phyloP scores from a whole-genome alignment of 306 rosid genomes.

The Quillaja saponaria region DNA sequence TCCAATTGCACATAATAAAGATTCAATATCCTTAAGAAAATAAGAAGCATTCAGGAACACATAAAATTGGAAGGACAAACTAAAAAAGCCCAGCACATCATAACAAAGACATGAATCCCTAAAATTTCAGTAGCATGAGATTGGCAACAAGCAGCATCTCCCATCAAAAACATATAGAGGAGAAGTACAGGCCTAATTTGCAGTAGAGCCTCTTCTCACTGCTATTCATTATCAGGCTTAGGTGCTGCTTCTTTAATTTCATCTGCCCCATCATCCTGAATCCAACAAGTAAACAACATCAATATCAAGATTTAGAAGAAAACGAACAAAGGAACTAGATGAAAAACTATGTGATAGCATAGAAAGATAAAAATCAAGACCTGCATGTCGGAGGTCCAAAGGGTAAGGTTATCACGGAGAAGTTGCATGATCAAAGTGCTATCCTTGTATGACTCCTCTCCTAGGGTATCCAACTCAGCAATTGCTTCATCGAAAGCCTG shows the following conservation, averaged over 20 bases:
- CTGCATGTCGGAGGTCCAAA: slow-evolving; percentile 99
- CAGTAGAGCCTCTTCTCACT: slow-evolving; percentile 46
- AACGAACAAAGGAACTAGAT: not conserved
- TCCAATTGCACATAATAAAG: slow-evolving; percentile 50
- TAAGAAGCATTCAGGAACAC: slow-evolving; percentile 57
- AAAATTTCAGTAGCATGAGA: slow-evolving; percentile 52
- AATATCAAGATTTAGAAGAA: not conserved
- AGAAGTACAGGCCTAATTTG: slow-evolving; percentile 61
- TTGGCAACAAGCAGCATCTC: slow-evolving; percentile 63
- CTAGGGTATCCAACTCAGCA: slow-evolving; percentile 95
- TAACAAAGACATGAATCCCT: slow-evolving; percentile 68
- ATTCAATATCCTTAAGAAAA: slow-evolving; percentile 50
- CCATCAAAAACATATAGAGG: slow-evolving; percentile 72
- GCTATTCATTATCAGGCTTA: slow-evolving; percentile 63
- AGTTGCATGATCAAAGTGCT: slow-evolving; percentile 99
- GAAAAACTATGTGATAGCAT: not conserved
- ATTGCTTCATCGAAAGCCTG: slow-evolving; percentile 99
- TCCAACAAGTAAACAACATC: not conserved
- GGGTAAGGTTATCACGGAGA: slow-evolving; percentile 98
- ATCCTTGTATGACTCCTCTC: slow-evolving; percentile 98
- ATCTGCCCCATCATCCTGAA: slow-evolving; percentile 93
- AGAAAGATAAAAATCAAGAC: slow-evolving; percentile 36
- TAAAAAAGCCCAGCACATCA: slow-evolving; percentile 50
- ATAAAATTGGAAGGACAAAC: slow-evolving; percentile 63
- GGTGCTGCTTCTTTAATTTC: slow-evolving; percentile 95